Evolutionary conservation across 1,284 basidiomycete species (phyloP).

Genomic region (Cutaneotrichosporon sp.): DNA sequence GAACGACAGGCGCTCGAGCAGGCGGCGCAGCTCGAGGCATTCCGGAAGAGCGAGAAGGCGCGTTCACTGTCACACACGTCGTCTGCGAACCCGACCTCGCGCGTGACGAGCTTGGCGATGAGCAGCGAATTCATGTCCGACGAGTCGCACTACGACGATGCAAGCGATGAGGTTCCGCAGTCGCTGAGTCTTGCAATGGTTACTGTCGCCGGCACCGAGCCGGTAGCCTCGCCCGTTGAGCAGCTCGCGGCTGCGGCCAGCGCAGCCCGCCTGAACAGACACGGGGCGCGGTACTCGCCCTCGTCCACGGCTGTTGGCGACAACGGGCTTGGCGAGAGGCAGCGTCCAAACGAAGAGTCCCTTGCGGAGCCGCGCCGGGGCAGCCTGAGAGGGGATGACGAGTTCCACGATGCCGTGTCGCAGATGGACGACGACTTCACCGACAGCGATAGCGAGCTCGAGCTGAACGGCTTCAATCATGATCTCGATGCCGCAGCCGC

Average conservation of each 20-base stretch:
- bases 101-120: slow-evolving; percentile 11
- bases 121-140: slow-evolving; percentile 6
- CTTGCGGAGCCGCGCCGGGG: background rate
- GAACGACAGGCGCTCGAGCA: slow-evolving; percentile 32
- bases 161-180: slow-evolving; percentile 11
- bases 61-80: slow-evolving; percentile 2
- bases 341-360: background rate
- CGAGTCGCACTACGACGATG: slow-evolving; percentile 10
- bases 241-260: slow-evolving; percentile 18
- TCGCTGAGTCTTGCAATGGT: slow-evolving; percentile 9
- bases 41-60: slow-evolving; percentile 25
- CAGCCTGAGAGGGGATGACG: background rate
- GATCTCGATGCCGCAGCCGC: background rate
- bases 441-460: background rate
- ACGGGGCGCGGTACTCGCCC: slow-evolving; percentile 1
- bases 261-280: slow-evolving; percentile 12
- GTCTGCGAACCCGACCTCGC: slow-evolving; percentile 1
- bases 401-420: slow-evolving; percentile 12
- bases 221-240: slow-evolving; percentile 9
- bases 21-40: slow-evolving; percentile 35
- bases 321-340: background rate
- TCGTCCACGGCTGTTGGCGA: background rate
- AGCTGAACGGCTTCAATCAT: background rate
- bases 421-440: background rate
- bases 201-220: background rate